phyloP scores from a whole-genome alignment of 345 rosid genomes.

The Turritis glabra region DNA sequence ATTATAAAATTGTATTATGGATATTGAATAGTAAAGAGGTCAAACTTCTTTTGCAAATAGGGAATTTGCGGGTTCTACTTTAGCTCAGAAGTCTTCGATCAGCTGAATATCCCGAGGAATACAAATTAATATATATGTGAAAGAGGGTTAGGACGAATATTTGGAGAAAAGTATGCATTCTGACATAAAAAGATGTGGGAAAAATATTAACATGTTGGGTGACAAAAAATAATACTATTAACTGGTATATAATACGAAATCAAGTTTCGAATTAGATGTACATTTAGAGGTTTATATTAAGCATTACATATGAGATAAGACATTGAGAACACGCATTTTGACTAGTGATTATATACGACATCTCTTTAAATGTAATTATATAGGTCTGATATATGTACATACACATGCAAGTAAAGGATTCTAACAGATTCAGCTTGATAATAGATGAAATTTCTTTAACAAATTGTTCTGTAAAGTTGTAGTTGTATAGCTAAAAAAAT shows the following conservation, averaged over 20 bases:
- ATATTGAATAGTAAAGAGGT: constrained; percentile 28
- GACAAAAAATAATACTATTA: not conserved
- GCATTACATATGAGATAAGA: not conserved
- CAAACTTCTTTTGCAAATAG: constrained; percentile 27
- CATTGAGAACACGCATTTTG: not conserved
- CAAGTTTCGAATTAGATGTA: not conserved
- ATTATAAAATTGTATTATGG: not conserved
- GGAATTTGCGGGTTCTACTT: constrained; percentile 17
- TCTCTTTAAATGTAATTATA: not conserved
- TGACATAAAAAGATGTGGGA: not conserved
- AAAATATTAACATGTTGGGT: not conserved
- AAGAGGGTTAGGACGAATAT: constrained; percentile 23
- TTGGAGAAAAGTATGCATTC: constrained; percentile 24
- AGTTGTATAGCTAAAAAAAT: not conserved
- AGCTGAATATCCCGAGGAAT: constrained; percentile 35
- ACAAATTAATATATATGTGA: constrained; percentile 7
- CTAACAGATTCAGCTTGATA: not conserved
- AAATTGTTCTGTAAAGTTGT: not conserved
- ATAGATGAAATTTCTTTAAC: not conserved
- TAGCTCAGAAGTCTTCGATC: constrained; percentile 22
- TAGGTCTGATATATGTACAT: not conserved
- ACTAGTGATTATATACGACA: not conserved
- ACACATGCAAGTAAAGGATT: not conserved
- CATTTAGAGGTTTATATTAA: not conserved
- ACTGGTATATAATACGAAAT: not conserved